These are phyloP conservation scores for Theobroma cacao DNA, from an alignment of 345 rosid species.

Conservation along the genomic window DNA sequence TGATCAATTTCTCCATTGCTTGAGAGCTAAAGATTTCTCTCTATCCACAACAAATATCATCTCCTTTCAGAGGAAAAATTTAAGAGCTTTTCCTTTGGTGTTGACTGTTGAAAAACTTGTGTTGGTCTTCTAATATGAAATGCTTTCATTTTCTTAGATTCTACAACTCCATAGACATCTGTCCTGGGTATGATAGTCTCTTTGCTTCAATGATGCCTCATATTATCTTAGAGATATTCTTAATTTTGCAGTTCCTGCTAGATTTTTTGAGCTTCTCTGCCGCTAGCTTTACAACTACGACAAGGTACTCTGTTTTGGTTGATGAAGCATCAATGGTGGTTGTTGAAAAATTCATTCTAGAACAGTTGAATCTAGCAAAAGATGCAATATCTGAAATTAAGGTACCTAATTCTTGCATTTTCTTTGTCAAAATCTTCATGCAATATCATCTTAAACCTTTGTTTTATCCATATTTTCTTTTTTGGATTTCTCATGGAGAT, in stretches of 20 bases:
- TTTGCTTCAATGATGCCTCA: background rate
- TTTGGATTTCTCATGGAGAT: background rate
- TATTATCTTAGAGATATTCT: slow-evolving; percentile 14
- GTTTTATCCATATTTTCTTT: too few relatives aligned
- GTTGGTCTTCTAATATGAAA: background rate
- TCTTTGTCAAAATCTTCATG: background rate
- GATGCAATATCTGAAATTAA: slow-evolving; percentile 46
- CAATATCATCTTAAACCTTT: background rate
- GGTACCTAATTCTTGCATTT: slow-evolving; percentile 40
- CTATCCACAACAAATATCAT: background rate
- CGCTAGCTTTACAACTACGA: slow-evolving; percentile 47
- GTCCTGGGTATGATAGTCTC: background rate
- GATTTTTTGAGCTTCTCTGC: slow-evolving; percentile 60
- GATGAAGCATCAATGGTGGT: slow-evolving; percentile 35
- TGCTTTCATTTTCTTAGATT: slow-evolving; percentile 4
- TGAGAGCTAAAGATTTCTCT: background rate
- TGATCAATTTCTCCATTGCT: background rate
- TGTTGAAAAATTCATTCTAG: slow-evolving; percentile 54
- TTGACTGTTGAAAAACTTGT: background rate
- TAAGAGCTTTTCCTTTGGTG: background rate
- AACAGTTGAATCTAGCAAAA: slow-evolving; percentile 59
- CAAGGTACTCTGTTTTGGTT: slow-evolving; percentile 31
- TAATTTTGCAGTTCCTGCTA: slow-evolving; percentile 70
- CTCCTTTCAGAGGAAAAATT: background rate
- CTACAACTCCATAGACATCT: background rate